phyloP scores from a whole-genome alignment of 2,329 filamentous ascomycete species.

The Cordyceps cateniannulata region DNA sequence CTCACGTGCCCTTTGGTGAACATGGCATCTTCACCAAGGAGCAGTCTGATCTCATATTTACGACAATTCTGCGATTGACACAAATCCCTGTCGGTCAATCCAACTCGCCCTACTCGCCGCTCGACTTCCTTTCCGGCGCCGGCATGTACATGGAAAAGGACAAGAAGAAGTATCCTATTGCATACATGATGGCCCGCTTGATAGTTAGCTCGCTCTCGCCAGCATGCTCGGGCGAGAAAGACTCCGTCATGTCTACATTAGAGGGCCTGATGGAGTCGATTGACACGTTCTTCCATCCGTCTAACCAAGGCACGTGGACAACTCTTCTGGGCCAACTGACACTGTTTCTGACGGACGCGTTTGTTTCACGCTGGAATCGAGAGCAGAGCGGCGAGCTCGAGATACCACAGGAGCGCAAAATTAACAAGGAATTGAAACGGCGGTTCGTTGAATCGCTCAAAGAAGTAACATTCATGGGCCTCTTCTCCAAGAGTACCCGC shows the following conservation, averaged over 20 bases:
- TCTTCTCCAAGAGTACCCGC: conserved; percentile 91
- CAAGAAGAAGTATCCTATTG: conserved; percentile 83
- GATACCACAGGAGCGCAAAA: conserved; percentile 68
- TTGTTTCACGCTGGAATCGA: conserved; percentile 95
- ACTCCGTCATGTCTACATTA: conserved; percentile 75
- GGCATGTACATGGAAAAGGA: conserved; percentile 87
- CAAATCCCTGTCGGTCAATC: conserved; percentile 97
- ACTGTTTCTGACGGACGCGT: conserved; percentile 89
- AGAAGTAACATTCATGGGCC: conserved; percentile 96
- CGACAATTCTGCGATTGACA: conserved; percentile 77
- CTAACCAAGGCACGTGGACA: conserved; percentile 90
- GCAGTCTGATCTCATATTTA: conserved; percentile 89
- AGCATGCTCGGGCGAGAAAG: conserved; percentile 65
- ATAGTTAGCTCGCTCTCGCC: conserved; percentile 91
- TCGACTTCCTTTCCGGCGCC: conserved; percentile 78
- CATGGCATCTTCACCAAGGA: conserved; percentile 89
- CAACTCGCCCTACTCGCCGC: conserved; percentile 80
- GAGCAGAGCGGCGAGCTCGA: conserved; percentile 91
- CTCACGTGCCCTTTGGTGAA: conserved; percentile 72
- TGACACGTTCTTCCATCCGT: conserved; percentile 98
- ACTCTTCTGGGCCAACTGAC: conserved; percentile 83
- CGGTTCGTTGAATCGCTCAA: conserved; percentile 84
- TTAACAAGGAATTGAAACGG: conserved; percentile 74
- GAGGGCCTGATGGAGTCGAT: conserved; percentile 91
- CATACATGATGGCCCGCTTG: conserved; percentile 89